Evolutionary conservation across 2,329 filamentous ascomycete genomes (phyloP), one percentile per base, ranked within the genome.

Genomic region (Fusarium bulbicola): DNA sequence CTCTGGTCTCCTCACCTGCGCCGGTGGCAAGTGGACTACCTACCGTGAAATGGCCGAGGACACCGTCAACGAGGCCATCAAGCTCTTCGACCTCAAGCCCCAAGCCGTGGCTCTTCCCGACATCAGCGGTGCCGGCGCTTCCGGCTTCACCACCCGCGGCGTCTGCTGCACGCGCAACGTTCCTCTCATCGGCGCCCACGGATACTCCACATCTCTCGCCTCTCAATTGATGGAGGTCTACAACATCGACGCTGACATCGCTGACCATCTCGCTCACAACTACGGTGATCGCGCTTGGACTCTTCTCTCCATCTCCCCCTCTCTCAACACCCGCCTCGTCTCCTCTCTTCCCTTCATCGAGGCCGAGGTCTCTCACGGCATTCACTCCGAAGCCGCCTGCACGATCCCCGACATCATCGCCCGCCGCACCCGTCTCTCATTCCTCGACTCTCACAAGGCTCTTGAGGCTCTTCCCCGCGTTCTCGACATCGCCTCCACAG

Each of bases 31-130:
- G 84, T 95, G 93, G 93, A 96, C 93, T 11, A 96, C 93, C 16
- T 96, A 95, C 84, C 92, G 93, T 62, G 92, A 95, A 80, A 96
- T 96, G 93, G 92, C 93, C 59, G 92, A 96, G 81, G 93, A 95
- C 77, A 92, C 92, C 53, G 93, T 96, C 69, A 93, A 95, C 79
- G 91, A 94, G 78, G 93, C 93, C 34, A 87, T 95, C 82, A 85
- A 87, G 70, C 85, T 88, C 57, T 95, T 94, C 80, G 80, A 84
- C 43, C 86, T 95, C 34, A 81, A 85, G 57, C 84, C 92, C 10
- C 81, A 82, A 14, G 81, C 86, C 30, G 78, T 91, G 20, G 66
- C 83, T 26, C 82, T 90, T 59, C 90, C 91, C 16, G 89, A 91
- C 64, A 89, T 95, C 73, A 91, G 89, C 78, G 92, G 92, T 71